Conservation (phyloP, 129 eudicot species). For the Flaveria trinervia region DNA sequence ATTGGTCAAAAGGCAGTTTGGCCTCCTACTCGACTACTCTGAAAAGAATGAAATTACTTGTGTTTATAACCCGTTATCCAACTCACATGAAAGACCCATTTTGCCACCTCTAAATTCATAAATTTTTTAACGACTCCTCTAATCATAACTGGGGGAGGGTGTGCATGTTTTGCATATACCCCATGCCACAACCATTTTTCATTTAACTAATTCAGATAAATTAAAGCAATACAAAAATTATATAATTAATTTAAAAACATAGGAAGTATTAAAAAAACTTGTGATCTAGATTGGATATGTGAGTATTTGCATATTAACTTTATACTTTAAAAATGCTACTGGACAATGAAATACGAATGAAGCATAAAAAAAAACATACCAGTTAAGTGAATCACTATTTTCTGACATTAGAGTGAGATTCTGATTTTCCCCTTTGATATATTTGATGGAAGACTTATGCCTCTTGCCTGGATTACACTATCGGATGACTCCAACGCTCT, state of each 20-base stretch:
- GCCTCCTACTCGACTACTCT: background rate
- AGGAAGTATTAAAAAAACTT: too few relatives aligned
- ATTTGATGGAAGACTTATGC: conserved; percentile 54
- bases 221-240: too few relatives aligned
- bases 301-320: background rate
- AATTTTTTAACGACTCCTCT: background rate
- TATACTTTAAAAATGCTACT: background rate
- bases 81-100: background rate
- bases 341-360: background rate
- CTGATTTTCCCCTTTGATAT: conserved; percentile 41
- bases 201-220: too few relatives aligned
- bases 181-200: too few relatives aligned
- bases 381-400: background rate
- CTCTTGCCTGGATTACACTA: conserved; percentile 33
- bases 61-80: background rate
- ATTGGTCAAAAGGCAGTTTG: background rate
- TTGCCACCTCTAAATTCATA: background rate
- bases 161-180: too few relatives aligned
- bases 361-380: conserved; percentile 21
- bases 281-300: too few relatives aligned
- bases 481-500: conserved; percentile 69
- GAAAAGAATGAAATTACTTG: background rate
- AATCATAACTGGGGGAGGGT: background rate
- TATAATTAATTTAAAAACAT: too few relatives aligned
- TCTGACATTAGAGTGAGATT: conserved; percentile 42